Percentiles rank a stretch among this genome's conserved stretches.
Evolutionary conservation across 2,329 filamentous ascomycete genomes (phyloP).

Genomic region (Bipolaris cookei): DNA sequence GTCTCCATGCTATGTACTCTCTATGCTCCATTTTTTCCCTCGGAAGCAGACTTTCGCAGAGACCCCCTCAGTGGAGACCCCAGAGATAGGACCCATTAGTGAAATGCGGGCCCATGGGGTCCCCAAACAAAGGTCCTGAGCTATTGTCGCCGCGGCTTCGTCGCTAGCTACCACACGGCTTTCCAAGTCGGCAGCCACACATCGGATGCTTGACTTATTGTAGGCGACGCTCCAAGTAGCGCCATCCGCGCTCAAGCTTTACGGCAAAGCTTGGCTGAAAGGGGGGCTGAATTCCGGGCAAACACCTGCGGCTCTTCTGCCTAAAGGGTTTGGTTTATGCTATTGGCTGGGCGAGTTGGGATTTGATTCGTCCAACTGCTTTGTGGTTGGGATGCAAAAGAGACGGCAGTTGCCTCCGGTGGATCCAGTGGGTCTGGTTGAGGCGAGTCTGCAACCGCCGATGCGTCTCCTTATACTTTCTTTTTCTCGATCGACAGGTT

Average conservation of each 20-base stretch:
- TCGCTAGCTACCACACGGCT: slow-evolving; percentile 17
- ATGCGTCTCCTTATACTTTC: not conserved
- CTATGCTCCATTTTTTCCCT: not conserved
- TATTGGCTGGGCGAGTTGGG: not conserved
- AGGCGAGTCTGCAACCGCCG: too few relatives aligned
- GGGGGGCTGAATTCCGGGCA: not conserved
- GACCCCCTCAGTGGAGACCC: slow-evolving; percentile 26
- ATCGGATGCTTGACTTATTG: slow-evolving; percentile 5
- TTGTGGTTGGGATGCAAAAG: not conserved
- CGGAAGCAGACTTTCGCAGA: slow-evolving; percentile 8
- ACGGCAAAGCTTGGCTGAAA: slow-evolving; percentile 16
- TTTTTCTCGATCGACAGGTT: not conserved
- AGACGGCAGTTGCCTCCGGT: not conserved
- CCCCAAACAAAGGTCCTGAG: slow-evolving; percentile 13
- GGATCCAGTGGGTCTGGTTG: not conserved
- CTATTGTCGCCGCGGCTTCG: slow-evolving; percentile 10
- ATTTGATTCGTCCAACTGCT: not conserved
- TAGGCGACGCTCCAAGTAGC: slow-evolving; percentile 2
- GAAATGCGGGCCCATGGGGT: slow-evolving; percentile 13
- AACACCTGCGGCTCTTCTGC: slow-evolving; percentile 1
- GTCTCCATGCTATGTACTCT: slow-evolving; percentile 21
- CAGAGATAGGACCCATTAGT: slow-evolving; percentile 18
- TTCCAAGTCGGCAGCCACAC: slow-evolving; percentile 16
- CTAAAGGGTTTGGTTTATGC: not conserved
- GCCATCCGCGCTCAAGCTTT: slow-evolving; percentile 17